Base-by-base conservation (phyloP, 768 basidiomycete species). In the Xanthoconium purpureum region DNA sequence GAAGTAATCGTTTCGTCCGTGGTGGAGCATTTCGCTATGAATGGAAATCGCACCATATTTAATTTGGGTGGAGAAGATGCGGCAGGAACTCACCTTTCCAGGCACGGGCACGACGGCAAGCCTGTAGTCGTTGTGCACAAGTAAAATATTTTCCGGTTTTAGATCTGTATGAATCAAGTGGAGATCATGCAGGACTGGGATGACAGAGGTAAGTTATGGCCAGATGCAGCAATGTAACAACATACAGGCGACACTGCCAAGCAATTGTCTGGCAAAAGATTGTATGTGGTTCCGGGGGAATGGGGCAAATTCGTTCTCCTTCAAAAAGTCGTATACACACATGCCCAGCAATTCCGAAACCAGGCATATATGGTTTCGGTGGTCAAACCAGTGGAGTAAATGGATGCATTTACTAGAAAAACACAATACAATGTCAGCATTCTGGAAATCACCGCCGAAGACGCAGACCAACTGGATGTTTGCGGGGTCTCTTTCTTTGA, bases 261-360 rank as follows among this genome's bases (percentile, higher is more conserved):
- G 80, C 55, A 99, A 78, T 71, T 97, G 94, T 59, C 81, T 82
- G 50, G 95, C 97, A 69, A 99, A 99, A 50, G 87, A 85, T 76
- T 98, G 96, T 48, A 99, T 98, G 71, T 99, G 97, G 56, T 85
- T 83, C 58, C 94, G 90, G 54, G 97, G 95, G 73, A 99, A 99
- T 7, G 97, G 93, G 36, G 89, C 85, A 74, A 98, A 99, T 54
- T 89, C 85, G 73, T 99, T 99, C 71, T 96, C 94, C 79, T 98
- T 98, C 66, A 99, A 80, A 72, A 98, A 99, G 71, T 99, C 97
- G 69, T 98, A 99, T 17, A 99, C 91, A 73, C 95, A 98, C 88
- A 93, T 91, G 58, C 94, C 94, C 50, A 98, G 79, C 24, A 99
- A 80, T 68, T 97, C 94, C 5, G 94, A 95, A 48, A 98, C 97